Conservation (phyloP, 495 filamentous ascomycete species). For the Penicillium psychrofluorescens region DNA sequence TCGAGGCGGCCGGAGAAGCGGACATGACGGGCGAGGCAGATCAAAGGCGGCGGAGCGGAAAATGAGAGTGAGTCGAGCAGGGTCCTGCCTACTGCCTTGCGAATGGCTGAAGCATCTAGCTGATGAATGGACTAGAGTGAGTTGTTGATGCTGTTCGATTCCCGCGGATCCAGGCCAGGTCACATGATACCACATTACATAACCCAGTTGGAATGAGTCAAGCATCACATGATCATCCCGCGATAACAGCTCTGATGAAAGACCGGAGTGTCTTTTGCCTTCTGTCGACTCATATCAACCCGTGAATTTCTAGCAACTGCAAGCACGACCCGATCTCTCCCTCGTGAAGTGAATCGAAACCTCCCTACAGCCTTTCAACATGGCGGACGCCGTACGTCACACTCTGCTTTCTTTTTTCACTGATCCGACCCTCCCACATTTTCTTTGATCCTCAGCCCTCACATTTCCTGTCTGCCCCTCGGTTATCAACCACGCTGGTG, state of each 20-base stretch:
- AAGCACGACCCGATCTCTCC: background rate
- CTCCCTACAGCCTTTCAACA: conserved; percentile 13
- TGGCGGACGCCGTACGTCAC: conserved; percentile 49
- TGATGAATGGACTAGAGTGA: background rate
- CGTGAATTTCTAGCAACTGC: background rate
- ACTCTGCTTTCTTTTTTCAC: conserved; percentile 30
- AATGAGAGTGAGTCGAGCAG: conserved; percentile 19
- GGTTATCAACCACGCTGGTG: conserved; percentile 8
- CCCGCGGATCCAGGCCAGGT: background rate
- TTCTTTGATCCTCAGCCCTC: conserved; percentile 24
- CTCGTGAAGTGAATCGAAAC: conserved; percentile 13
- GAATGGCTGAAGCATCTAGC: conserved; percentile 17
- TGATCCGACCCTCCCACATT: conserved; percentile 34
- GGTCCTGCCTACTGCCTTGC: conserved; percentile 33
- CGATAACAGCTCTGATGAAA: conserved; percentile 20
- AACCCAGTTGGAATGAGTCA: conserved; percentile 9
- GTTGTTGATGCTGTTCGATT: conserved; percentile 4
- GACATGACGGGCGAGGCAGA: conserved; percentile 20
- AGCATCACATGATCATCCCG: conserved; percentile 19
- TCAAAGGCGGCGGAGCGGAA: conserved; percentile 1
- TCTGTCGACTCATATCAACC: background rate
- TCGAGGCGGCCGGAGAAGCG: conserved; percentile 24
- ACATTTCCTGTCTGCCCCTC: conserved; percentile 13
- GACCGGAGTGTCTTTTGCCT: conserved; percentile 3
- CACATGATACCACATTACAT: too few species aligned